Evolutionary conservation across 345 rosid genomes (phyloP), one percentile per base, ranked within the genome.

Genomic region (Eucalyptus marginata): DNA sequence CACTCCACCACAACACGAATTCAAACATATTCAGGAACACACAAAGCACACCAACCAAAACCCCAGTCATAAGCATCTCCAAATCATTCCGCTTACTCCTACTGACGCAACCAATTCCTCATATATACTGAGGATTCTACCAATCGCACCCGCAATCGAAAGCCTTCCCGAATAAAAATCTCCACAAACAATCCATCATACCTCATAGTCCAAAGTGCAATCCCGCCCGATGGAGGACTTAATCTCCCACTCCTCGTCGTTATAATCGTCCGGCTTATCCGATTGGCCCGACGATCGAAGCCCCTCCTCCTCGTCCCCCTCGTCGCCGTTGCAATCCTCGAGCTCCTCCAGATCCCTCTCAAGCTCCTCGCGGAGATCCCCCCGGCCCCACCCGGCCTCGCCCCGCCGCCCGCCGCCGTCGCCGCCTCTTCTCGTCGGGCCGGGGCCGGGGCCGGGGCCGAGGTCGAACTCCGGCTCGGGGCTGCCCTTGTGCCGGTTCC

Each of bases 141-240:
- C 11, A 54, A 29, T 58, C 51, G 87, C 13, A 33, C 27, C 44
- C 24, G 18, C 62, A 68, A 46, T 36, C 43, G 43, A 71, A 71
- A 17, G 43, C 13, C 40, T 71, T 20, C 83, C 46, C 46, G 29
- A 86, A 44, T 12, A 84, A 47, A n/a, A 46, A 27, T 54, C 10
- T 14, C 9, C 62, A 13, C 43, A 64, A 43, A 50, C 71, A 3
- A 10, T 43, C 52, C 59, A 13, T 9, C 16, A n/a, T 76, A 96
- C 99, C 99, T 97, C 99, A 16, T 94, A 87, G 87, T 97, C 99
- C 27, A 97, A 95, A 81, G 99, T 97, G 43, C 90, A 92, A 86
- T 97, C 99, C 88, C 94, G 92, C 43, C 99, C 98, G 86, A 97
- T 92, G 31, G 94, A 95, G 25, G 97, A 93, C 90, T 94, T 93